Evolutionary conservation across 2,329 filamentous ascomycete genomes (phyloP).

Genomic region (Botrytis galanthina): DNA sequence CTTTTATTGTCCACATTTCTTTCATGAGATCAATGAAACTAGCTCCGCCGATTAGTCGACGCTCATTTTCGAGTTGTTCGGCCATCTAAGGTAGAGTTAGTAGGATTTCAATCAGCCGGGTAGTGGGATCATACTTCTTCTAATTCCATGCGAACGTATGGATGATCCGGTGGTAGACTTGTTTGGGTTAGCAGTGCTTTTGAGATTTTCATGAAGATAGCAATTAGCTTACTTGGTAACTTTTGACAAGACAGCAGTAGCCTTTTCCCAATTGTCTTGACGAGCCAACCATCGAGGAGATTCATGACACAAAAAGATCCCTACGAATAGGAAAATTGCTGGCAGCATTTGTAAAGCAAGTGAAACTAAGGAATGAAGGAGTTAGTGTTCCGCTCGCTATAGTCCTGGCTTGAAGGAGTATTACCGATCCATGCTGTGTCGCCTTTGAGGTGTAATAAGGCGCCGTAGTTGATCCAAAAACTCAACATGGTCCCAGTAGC

Average conservation of each 20-base stretch:
- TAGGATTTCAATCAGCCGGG: neutral
- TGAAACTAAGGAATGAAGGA: conserved; percentile 54
- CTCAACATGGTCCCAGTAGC: conserved; percentile 41
- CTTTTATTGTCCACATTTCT: conserved; percentile 58
- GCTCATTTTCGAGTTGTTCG: conserved; percentile 49
- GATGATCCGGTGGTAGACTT: conserved; percentile 50
- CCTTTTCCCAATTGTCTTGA: conserved; percentile 65
- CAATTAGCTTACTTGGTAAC: conserved; percentile 41
- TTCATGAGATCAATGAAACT: conserved; percentile 51
- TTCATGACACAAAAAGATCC: conserved; percentile 60
- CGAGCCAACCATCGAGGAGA: conserved; percentile 68
- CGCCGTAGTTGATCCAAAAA: conserved; percentile 47
- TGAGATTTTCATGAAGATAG: conserved; percentile 16
- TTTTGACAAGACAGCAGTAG: conserved; percentile 52
- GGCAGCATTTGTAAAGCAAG: conserved; percentile 64
- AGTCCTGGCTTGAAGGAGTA: neutral
- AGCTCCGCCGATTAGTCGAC: conserved; percentile 48
- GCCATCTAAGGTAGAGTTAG: conserved; percentile 38
- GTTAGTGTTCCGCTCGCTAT: neutral
- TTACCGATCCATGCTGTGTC: conserved; percentile 18
- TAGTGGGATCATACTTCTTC: conserved; percentile 45
- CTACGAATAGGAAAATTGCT: conserved; percentile 56
- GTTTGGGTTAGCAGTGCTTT: conserved; percentile 44
- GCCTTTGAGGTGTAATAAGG: conserved; percentile 15
- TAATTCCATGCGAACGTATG: conserved; percentile 52